Base-by-base conservation (phyloP, 2,329 filamentous ascomycete genomes). In the Aureobasidium melanogenum region DNA sequence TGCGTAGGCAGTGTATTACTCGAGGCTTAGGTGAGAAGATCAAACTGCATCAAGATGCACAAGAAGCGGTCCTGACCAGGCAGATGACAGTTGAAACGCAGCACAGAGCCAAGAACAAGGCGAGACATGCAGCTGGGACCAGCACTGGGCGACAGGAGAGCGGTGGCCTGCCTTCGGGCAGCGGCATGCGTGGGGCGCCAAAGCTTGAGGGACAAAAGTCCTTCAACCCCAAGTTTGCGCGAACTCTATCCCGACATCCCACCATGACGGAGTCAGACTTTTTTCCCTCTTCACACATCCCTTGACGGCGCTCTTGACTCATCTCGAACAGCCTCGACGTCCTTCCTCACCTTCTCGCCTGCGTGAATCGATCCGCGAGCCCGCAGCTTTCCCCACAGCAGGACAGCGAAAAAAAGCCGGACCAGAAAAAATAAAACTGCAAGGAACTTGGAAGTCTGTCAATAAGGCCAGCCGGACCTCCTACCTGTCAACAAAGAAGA, bases 161-260 rank as follows among this genome's bases (percentile, higher is more conserved):
- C 50, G 34, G 50, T 22, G 22, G 22, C 39, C 39, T 56, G 52
- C 38, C n/a, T 56, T 56, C 52, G 52, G 54, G 30, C 3, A n/a
- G 30, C 39, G 43, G 54, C 54, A 36, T 34, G 41, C 41, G 26
- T 56, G 52, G 30, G 24, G 50, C 50, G 52, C 38, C 26, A 43
- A 56, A 56, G 52, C 38, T 44, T 34, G 44, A 30, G 15, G 51
- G 15, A 8, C 34, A 28, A 54, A 54, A 54, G 51, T 54, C 38
- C 32, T 26, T 36, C 36, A 26, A 28, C 22, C 36, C 26, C 30
- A 39, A 48, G 28, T 38, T 44, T 43, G 46, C 43, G 44, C 32
- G 38, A 60, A 60, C 46, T 60, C 47, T 60, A 60, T 32, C 47
- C 47, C 24, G 58, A 60, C 58, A 60, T 60, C 47, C 46, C 58